Evolutionary conservation across 345 rosid genomes (phyloP), one percentile per base, ranked within the genome.

Genomic region (Aquilaria sinensis): DNA sequence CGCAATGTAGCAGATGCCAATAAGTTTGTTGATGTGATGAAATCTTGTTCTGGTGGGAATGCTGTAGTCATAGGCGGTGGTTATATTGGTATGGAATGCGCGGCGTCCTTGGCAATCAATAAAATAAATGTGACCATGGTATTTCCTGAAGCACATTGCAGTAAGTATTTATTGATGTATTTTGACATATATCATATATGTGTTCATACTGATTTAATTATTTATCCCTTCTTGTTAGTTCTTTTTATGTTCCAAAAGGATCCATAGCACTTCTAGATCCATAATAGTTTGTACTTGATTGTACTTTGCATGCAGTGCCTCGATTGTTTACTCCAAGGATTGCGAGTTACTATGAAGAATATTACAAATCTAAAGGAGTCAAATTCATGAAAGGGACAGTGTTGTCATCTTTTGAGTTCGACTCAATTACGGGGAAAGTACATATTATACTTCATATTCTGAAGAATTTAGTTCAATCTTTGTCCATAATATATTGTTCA

Each of bases 31-130:
- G 78, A 78, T 56, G 88, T 75, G 61, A 85, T 85, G 71, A 72
- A 78, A 67, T 81, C 95, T 61, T 83, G 80, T 70, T 15, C 78
- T 53, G 82, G 82, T 56, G 93, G 96, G 62, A 83, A 88, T 74
- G 96, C 97, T 61, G 88, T 94, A 66, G 92, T 94, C 61, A 94
- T 94, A 1, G 99, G 97, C 9, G 99, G 97, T 71, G 99, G 99
- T 70, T 94, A 94, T 69, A 83, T 94, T 52, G 96, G 97, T 75
- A 94, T 94, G 99, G 99, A 94, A 74, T 88, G 97, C 65, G 92
- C 99, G 57, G 97, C 97, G 62, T 94, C 99, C 62, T 77, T 90
- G 76, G 97, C 81, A 70, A 90, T 84, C 79, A 90, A 86, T 82
- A 86, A 84, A 73, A 85, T 88, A 61, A 88, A 85, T 47, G 95